phyloP scores from a whole-genome alignment of 148 eudicot species.

The Camellia japonica region DNA sequence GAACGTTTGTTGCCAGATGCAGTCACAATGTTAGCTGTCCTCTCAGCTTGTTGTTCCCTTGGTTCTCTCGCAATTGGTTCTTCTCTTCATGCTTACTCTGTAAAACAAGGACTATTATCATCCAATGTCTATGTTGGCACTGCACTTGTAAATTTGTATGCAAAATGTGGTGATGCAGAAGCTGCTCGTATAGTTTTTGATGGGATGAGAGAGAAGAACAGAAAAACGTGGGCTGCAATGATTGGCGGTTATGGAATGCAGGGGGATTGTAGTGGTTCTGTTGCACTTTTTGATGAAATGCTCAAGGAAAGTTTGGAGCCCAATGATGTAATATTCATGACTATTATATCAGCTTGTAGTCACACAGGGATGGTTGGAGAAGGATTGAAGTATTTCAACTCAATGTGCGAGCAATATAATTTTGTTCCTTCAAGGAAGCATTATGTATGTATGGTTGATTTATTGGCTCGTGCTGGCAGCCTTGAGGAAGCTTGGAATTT shows the following conservation, averaged over 20 bases:
- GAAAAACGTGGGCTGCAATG: slow-evolving; percentile 70
- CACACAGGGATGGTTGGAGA: slow-evolving; percentile 71
- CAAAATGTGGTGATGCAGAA: slow-evolving; percentile 70
- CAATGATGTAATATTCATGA: slow-evolving; percentile 58
- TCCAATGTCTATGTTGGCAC: slow-evolving; percentile 49
- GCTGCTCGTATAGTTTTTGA: slow-evolving; percentile 63
- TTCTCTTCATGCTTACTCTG: slow-evolving; percentile 56
- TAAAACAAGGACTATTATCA: slow-evolving; percentile 51
- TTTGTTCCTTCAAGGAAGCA: slow-evolving; percentile 67
- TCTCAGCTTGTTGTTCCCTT: slow-evolving; percentile 67
- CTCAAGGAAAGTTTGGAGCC: slow-evolving; percentile 54
- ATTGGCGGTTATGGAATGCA: slow-evolving; percentile 74
- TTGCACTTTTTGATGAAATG: slow-evolving; percentile 63
- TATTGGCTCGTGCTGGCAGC: slow-evolving; percentile 66
- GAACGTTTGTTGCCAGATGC: slow-evolving; percentile 48
- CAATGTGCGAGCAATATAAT: slow-evolving; percentile 56
- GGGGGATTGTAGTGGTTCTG: slow-evolving; percentile 54
- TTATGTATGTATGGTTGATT: slow-evolving; percentile 71
- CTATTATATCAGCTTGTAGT: slow-evolving; percentile 70
- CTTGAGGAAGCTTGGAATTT: slow-evolving; percentile 72
- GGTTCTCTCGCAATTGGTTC: slow-evolving; percentile 52
- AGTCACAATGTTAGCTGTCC: slow-evolving; percentile 55
- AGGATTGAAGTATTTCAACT: slow-evolving; percentile 61
- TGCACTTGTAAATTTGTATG: slow-evolving; percentile 68
- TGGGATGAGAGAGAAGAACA: slow-evolving; percentile 60